These are phyloP conservation scores for Aspergillus indologenus DNA, from an alignment of 495 filamentous ascomycete species.

Conservation along the genomic window DNA sequence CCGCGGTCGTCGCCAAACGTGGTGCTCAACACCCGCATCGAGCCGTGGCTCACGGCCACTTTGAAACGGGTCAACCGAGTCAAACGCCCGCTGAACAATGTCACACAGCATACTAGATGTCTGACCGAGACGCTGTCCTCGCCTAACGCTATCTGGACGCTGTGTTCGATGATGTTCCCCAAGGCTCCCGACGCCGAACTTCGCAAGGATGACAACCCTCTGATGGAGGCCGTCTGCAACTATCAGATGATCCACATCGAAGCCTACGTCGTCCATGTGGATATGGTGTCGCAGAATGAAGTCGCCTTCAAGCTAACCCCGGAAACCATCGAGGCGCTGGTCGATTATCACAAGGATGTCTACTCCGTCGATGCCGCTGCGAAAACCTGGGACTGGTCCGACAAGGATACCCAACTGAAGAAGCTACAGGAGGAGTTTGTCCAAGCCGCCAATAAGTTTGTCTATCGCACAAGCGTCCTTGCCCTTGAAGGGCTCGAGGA, in stretches of 20 bases:
- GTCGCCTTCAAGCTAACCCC: slow-evolving; percentile 98
- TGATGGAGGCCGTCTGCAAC: slow-evolving; percentile 89
- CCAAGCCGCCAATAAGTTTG: slow-evolving; percentile 95
- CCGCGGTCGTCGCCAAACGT: slow-evolving; percentile 93
- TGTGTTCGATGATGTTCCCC: slow-evolving; percentile 89
- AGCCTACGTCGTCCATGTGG: slow-evolving; percentile 98
- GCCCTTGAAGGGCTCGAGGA: slow-evolving; percentile 96
- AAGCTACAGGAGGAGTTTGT: slow-evolving; percentile 97
- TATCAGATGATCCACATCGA: slow-evolving; percentile 93
- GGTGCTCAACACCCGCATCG: slow-evolving; percentile 89
- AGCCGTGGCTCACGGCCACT: slow-evolving; percentile 95
- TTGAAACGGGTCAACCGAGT: slow-evolving; percentile 96
- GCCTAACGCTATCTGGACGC: slow-evolving; percentile 88
- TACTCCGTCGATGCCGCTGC: slow-evolving; percentile 89
- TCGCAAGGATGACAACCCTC: slow-evolving; percentile 77
- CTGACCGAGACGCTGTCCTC: slow-evolving; percentile 95
- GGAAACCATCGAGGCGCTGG: slow-evolving; percentile 90
- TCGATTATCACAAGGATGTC: slow-evolving; percentile 96
- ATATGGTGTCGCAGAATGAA: slow-evolving; percentile 97
- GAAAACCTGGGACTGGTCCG: slow-evolving; percentile 91
- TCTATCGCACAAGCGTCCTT: slow-evolving; percentile 84
- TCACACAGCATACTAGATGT: slow-evolving; percentile 93
- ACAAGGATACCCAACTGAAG: slow-evolving; percentile 95
- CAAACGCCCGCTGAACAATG: slow-evolving; percentile 97
- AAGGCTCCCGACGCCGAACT: slow-evolving; percentile 89